phyloP scores from a whole-genome alignment of 108 stramenopile species.

The Tribonema minus region DNA sequence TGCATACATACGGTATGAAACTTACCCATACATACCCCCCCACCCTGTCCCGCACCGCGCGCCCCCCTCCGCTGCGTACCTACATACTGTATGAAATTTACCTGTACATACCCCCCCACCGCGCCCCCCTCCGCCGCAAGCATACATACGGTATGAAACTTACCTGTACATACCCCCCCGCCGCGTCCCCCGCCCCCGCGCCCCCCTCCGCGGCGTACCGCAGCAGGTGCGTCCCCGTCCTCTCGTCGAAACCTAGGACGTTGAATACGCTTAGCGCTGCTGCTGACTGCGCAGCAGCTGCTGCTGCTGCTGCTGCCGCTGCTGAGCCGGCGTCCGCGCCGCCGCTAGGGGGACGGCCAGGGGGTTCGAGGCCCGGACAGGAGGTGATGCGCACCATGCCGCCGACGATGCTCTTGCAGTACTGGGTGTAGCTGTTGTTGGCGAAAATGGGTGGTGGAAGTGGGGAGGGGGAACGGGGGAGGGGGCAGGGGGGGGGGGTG shows the following conservation, averaged over 20 bases:
- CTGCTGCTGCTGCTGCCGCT: too few relatives aligned
- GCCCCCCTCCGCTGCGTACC: constrained; percentile 17
- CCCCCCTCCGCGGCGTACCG: constrained; percentile 19
- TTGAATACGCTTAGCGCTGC: too few relatives aligned
- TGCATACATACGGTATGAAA: background rate
- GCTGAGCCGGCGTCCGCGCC: too few relatives aligned
- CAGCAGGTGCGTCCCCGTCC: constrained; percentile 30
- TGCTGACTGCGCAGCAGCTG: too few relatives aligned
- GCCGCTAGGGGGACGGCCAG: too few relatives aligned
- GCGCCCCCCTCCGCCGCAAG: background rate
- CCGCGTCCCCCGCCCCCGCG: constrained; percentile 12
- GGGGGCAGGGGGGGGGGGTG: too few relatives aligned
- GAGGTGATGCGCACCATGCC: too few relatives aligned
- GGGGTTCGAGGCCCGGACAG: too few relatives aligned
- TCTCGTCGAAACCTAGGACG: constrained; percentile 31
- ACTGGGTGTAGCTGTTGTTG: too few relatives aligned
- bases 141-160: background rate
- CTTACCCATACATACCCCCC: constrained; percentile 1
- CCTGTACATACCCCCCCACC: background rate
- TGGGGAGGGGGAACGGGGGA: too few relatives aligned
- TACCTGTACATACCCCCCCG: background rate
- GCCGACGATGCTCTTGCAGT: too few relatives aligned
- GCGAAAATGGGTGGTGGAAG: too few relatives aligned
- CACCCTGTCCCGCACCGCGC: constrained; percentile 5
- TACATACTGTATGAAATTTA: background rate